Conservation (phyloP, 768 basidiomycete genomes). For the Mycena amicta region DNA sequence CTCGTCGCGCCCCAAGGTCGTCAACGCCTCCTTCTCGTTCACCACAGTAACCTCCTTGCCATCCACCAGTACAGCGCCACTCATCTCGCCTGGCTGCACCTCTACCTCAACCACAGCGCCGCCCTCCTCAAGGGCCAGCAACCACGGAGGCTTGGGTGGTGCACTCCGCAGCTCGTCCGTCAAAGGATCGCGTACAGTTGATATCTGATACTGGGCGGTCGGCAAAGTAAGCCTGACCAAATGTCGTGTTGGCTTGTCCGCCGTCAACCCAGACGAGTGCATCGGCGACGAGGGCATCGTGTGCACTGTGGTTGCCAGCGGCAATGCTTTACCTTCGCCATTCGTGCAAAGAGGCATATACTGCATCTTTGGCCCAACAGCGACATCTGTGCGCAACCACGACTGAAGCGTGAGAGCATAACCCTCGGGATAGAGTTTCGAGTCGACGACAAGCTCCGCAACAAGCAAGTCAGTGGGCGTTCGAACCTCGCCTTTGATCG, state of each 20-base stretch:
- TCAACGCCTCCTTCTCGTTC: slow-evolving; percentile 77
- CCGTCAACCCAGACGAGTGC: slow-evolving; percentile 66
- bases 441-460: slow-evolving; percentile 79
- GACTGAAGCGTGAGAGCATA: slow-evolving; percentile 59
- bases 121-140: slow-evolving; percentile 61
- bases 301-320: slow-evolving; percentile 61
- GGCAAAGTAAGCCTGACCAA: slow-evolving; percentile 78
- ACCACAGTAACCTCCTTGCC: slow-evolving; percentile 60
- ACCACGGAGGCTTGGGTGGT: slow-evolving; percentile 73
- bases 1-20: slow-evolving; percentile 72
- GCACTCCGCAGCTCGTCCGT: slow-evolving; percentile 66
- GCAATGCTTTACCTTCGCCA: slow-evolving; percentile 39
- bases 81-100: slow-evolving; percentile 45
- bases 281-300: slow-evolving; percentile 82
- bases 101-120: slow-evolving; percentile 57
- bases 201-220: slow-evolving; percentile 77
- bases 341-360: slow-evolving; percentile 38
- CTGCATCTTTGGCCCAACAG: slow-evolving; percentile 26
- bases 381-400: slow-evolving; percentile 39
- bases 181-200: slow-evolving; percentile 80
- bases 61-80: slow-evolving; percentile 40
- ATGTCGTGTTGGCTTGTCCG: slow-evolving; percentile 66
- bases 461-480: slow-evolving; percentile 72
- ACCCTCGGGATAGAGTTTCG: slow-evolving; percentile 78
- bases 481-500: slow-evolving; percentile 60